Evolutionary conservation across 1,284 basidiomycete species (phyloP).

Genomic region (Tilletiaria anomala): DNA sequence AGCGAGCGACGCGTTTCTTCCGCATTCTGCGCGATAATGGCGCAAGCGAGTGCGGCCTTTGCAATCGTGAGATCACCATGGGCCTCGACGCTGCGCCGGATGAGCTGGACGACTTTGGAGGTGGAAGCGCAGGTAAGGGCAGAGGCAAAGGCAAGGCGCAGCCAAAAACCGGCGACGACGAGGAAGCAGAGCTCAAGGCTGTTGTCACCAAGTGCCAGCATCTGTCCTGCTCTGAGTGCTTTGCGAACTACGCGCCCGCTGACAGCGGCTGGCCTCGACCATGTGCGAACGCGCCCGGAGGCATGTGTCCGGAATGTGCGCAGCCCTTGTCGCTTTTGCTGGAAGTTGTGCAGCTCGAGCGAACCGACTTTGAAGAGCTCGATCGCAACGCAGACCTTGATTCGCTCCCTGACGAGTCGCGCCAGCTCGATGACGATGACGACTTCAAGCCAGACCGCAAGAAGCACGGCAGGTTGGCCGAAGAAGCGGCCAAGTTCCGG

Average conservation of each 20-base stretch:
- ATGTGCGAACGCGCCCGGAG: constrained; percentile 9
- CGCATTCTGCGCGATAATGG: constrained; percentile 66
- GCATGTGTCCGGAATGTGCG: constrained; percentile 56
- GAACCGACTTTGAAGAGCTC: constrained; percentile 14
- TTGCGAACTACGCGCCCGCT: constrained; percentile 31
- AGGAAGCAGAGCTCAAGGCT: constrained; percentile 8
- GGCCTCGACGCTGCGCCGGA: constrained; percentile 22
- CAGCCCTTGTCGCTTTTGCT: constrained; percentile 24
- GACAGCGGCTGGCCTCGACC: constrained; percentile 9
- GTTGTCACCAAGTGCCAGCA: constrained; percentile 79
- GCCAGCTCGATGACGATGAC: neutral
- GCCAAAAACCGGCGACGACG: neutral
- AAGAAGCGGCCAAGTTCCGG: neutral
- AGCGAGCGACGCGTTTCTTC: constrained; percentile 65
- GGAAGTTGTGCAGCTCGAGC: constrained; percentile 18
- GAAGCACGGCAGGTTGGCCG: neutral
- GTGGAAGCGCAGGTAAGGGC: constrained; percentile 2
- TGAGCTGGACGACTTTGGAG: constrained; percentile 44
- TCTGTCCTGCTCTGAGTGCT: constrained; percentile 49
- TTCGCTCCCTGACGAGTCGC: neutral
- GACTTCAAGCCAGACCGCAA: constrained; percentile 3
- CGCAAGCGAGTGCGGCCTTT: constrained; percentile 74
- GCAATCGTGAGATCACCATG: constrained; percentile 55
- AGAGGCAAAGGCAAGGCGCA: neutral
- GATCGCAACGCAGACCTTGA: constrained; percentile 6